Base-by-base conservation (phyloP, 331 rosid genomes). In the Rhamnella rubrinervis region DNA sequence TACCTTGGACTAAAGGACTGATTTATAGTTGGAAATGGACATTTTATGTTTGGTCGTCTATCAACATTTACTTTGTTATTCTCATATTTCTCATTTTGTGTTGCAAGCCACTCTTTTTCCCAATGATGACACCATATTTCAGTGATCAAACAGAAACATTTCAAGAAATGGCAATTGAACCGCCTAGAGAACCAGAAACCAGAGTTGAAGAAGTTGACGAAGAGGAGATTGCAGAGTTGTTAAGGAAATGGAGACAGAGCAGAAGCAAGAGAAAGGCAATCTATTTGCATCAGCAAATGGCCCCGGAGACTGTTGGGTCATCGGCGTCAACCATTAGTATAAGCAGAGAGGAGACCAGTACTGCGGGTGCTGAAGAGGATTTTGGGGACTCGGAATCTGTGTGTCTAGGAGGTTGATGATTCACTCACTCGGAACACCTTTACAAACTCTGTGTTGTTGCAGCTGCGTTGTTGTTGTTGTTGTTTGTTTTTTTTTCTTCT, bases 21-120 rank as follows among this genome's bases (percentile, higher is more conserved):
- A 71, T 93, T 55, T 71, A 67, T 25, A 73, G 80, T 37, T 91
- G 98, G 98, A 91, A 76, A 66, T 91, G 97, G 97, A 87, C 97
- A 16, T 81, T 84, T 44, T 93, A 78, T 51, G 84, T 93, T 58
- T 93, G 97, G 98, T 68, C 72, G 1, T 77, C 96, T 72, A 41
- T 91, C 6, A 82, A 78, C 71, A 58, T 77, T 16, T 93, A 85
- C 80, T 23, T 75, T 39, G 8, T 80, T 61, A 66, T 88, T 59
- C 73, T 93, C 4, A 52, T 80, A 67, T 15, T 78, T 26, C 76
- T 87, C 1, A 3, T 88, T 10, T 68, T 57, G 55, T 83, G 75
- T 53, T 87, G 84, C 66, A 87, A 75, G 55, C 84, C 82, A 8
- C 52, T 84, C 37, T 20, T 81, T 18, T 75, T 66, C 39, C 75